Conservation (phyloP, 768 basidiomycete genomes). For the Psilocybe cyanescens region DNA sequence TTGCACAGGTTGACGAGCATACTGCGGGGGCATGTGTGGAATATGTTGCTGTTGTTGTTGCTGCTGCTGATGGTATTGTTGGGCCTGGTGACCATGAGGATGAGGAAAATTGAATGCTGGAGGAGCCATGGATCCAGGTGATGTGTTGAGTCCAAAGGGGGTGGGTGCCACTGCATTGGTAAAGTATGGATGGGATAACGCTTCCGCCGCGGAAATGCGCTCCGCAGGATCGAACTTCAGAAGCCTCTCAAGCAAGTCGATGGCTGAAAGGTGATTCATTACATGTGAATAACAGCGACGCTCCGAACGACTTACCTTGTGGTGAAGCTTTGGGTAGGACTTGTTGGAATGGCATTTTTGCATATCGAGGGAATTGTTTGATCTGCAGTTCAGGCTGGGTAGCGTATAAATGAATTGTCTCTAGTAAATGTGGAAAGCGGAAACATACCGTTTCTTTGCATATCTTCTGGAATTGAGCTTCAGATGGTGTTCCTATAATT, state of each 20-base stretch:
- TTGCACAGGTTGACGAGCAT: slow-evolving; percentile 26
- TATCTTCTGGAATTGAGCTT: slow-evolving; percentile 87
- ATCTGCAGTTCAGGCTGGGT: slow-evolving; percentile 78
- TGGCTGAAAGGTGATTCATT: slow-evolving; percentile 47
- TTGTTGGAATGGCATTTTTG: slow-evolving; percentile 80
- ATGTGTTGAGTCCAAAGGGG: slow-evolving; percentile 44
- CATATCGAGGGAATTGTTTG: slow-evolving; percentile 87
- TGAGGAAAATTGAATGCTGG: slow-evolving; percentile 73
- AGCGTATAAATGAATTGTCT: neutral
- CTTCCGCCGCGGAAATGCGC: slow-evolving; percentile 89
- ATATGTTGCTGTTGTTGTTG: slow-evolving; percentile 40
- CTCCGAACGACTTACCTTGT: slow-evolving; percentile 57
- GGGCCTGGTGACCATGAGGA: slow-evolving; percentile 60
- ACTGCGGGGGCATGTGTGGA: slow-evolving; percentile 35
- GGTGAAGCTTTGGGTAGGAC: slow-evolving; percentile 86
- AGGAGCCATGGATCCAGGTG: slow-evolving; percentile 66
- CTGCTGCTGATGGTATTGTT: slow-evolving; percentile 45
- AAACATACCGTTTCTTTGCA: slow-evolving; percentile 81
- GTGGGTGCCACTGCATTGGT: slow-evolving; percentile 50
- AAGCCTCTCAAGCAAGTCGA: slow-evolving; percentile 92
- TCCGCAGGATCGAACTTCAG: slow-evolving; percentile 96
- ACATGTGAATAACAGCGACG: neutral
- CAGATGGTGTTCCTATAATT: slow-evolving; percentile 93
- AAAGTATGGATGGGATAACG: slow-evolving; percentile 93
- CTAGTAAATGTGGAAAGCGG: neutral